Conservation (phyloP, 345 rosid genomes). For the Zanthoxylum bungeanum region DNA sequence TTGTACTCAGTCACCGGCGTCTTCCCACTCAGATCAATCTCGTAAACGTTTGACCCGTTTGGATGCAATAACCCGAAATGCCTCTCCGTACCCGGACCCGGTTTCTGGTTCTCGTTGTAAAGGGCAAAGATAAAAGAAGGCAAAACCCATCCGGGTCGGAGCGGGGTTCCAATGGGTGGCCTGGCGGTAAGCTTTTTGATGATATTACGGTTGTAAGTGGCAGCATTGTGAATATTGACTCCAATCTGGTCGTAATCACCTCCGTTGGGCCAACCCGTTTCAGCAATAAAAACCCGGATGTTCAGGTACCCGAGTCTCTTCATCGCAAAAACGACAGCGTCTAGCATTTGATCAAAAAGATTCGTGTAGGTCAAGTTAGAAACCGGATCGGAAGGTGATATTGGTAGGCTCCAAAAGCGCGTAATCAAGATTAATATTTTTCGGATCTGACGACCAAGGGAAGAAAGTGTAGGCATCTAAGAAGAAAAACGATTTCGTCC, state of each 20-base stretch:
- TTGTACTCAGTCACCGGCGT: conserved; percentile 40
- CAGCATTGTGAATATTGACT: conserved; percentile 79
- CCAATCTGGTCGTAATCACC: conserved; percentile 94
- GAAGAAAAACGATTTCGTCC: conserved; percentile 85
- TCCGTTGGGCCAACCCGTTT: conserved; percentile 96
- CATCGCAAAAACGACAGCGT: conserved; percentile 78
- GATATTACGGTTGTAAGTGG: conserved; percentile 77
- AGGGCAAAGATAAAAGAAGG: conserved; percentile 74
- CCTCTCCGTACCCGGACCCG: conserved; percentile 91
- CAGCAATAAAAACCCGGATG: conserved; percentile 79
- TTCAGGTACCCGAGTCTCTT: conserved; percentile 63
- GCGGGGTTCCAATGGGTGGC: conserved; percentile 80
- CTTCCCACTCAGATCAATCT: conserved; percentile 66
- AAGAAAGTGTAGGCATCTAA: conserved; percentile 83
- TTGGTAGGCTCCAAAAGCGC: conserved; percentile 57
- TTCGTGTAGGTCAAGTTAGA: conserved; percentile 65
- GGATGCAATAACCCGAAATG: conserved; percentile 84
- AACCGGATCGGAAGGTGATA: conserved; percentile 58
- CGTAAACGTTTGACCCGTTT: conserved; percentile 55
- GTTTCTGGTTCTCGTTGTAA: conserved; percentile 82
- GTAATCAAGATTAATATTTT: conserved; percentile 55
- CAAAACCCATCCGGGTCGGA: conserved; percentile 64
- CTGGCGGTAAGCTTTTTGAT: conserved; percentile 53
- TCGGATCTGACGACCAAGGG: conserved; percentile 64
- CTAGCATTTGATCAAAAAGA: conserved; percentile 90